A percentile compares a stretch with the other conserved stretches of the same genome.
Conservation (phyloP, 2,329 filamentous ascomycete species). For the Drechmeria coniospora region DNA sequence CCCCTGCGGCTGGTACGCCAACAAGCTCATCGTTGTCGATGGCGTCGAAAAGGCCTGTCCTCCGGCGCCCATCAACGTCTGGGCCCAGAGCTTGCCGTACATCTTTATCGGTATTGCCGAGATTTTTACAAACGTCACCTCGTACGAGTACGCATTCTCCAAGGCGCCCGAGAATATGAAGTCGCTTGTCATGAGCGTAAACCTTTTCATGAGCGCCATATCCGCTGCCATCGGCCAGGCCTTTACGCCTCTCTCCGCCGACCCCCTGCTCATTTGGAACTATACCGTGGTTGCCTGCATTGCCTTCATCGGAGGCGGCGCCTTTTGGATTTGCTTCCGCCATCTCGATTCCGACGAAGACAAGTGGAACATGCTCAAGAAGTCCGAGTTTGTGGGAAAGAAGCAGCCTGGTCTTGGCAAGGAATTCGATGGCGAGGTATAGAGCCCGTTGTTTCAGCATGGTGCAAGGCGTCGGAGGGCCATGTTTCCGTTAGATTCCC, state of each 20-base stretch:
- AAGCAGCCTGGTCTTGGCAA: conserved; percentile 19
- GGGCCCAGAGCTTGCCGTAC: conserved; percentile 37
- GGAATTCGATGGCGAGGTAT: too few relatives aligned
- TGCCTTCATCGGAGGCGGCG: conserved; percentile 42
- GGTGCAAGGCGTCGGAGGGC: too few relatives aligned
- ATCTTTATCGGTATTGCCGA: conserved; percentile 33
- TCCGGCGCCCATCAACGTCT: conserved; percentile 42
- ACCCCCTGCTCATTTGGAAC: conserved; percentile 60
- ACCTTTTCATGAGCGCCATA: conserved; percentile 55
- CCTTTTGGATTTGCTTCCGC: conserved; percentile 55
- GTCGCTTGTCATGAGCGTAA: conserved; percentile 51
- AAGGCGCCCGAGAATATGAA: conserved; percentile 67
- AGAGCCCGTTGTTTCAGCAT: too few relatives aligned
- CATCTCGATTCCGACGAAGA: conserved; percentile 50
- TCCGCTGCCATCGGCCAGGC: conserved; percentile 53
- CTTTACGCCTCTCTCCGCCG: conserved; percentile 24
- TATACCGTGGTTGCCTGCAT: conserved; percentile 53
- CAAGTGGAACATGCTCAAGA: conserved; percentile 45
- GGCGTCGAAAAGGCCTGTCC: conserved; percentile 24
- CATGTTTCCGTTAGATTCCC: too few relatives aligned
- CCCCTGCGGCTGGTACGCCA: conserved; percentile 34
- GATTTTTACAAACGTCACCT: conserved; percentile 35
- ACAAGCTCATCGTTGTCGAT: conserved; percentile 6
- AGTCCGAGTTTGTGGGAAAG: conserved; percentile 24
- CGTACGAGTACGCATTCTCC: conserved; percentile 60